A percentile compares a stretch with the other conserved stretches of the same genome.
phyloP scores from a whole-genome alignment of 306 rosid species.

The Abrus precatorius region DNA sequence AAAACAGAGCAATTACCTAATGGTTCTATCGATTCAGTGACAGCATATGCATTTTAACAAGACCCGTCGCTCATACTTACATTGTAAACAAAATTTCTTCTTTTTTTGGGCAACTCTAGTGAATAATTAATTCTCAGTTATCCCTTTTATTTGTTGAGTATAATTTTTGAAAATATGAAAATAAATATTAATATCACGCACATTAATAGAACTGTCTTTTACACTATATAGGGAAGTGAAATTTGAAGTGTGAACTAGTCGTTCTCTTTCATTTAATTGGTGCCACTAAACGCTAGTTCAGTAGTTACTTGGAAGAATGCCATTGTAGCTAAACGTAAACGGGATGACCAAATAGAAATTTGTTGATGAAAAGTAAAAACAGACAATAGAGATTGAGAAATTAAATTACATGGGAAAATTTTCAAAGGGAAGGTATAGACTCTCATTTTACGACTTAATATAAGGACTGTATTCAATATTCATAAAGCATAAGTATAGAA shows the following conservation, averaged over 20 bases:
- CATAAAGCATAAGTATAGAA: conserved; percentile 26
- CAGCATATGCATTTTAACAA: no score
- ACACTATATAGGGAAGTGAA: not conserved
- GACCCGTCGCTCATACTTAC: no score
- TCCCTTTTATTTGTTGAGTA: no score
- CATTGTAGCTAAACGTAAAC: not conserved
- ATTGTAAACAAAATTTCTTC: no score
- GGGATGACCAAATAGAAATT: not conserved
- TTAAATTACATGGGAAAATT: not conserved
- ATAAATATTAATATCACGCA: no score
- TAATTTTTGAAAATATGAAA: no score
- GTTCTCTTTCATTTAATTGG: not conserved
- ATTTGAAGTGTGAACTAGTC: not conserved
- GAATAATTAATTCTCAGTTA: no score
- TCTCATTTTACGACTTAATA: conserved; percentile 14
- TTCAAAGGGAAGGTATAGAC: not conserved
- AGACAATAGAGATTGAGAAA: not conserved
- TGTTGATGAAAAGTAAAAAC: not conserved
- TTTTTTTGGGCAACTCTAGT: no score
- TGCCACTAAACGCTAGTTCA: not conserved
- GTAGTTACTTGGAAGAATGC: not conserved
- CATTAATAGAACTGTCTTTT: no score
- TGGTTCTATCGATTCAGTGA: no score
- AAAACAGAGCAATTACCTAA: no score
- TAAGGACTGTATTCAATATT: conserved; percentile 36